Evolutionary conservation across 768 basidiomycete species (phyloP).

Genomic region (Lentinula detonsa): DNA sequence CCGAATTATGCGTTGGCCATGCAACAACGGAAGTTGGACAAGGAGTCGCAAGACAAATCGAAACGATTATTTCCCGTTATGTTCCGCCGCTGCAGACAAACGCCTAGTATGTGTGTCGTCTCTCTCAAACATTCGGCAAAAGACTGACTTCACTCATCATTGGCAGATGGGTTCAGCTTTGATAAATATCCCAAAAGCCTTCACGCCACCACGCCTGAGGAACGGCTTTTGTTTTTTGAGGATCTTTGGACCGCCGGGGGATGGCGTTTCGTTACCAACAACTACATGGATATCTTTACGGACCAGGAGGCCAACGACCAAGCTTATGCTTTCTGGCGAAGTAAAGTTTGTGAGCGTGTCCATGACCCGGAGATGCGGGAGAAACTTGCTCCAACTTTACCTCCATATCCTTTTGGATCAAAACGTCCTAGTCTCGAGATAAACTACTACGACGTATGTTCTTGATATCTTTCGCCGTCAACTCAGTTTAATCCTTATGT

Average conservation of each 20-base stretch:
- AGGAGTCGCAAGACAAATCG: constrained; percentile 7
- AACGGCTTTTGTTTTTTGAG: constrained; percentile 15
- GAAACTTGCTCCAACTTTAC: constrained; percentile 16
- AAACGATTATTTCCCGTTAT: constrained; percentile 15
- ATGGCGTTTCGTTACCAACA: constrained; percentile 15
- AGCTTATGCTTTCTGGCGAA: constrained; percentile 20
- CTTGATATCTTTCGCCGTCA: neutral
- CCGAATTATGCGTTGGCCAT: constrained; percentile 19
- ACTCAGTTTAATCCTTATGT: neutral
- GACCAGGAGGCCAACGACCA: constrained; percentile 15
- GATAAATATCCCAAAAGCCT: constrained; percentile 8
- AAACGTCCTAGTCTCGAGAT: constrained; percentile 18
- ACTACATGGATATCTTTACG: constrained; percentile 11
- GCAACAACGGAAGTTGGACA: constrained; percentile 12
- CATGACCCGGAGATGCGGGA: constrained; percentile 15
- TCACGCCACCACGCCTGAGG: constrained; percentile 14
- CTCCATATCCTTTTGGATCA: constrained; percentile 19
- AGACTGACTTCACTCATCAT: neutral
- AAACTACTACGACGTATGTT: constrained; percentile 8
- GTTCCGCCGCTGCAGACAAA: constrained; percentile 15
- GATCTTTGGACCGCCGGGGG: constrained; percentile 17
- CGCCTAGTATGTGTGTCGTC: constrained; percentile 4
- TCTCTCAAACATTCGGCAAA: neutral
- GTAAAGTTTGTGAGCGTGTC: constrained; percentile 15
- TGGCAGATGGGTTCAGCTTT: constrained; percentile 11